Evolutionary conservation across 352 stramenopile species (phyloP), one percentile per base, ranked within the genome.

Genomic region (Phytophthora pluvialis): DNA sequence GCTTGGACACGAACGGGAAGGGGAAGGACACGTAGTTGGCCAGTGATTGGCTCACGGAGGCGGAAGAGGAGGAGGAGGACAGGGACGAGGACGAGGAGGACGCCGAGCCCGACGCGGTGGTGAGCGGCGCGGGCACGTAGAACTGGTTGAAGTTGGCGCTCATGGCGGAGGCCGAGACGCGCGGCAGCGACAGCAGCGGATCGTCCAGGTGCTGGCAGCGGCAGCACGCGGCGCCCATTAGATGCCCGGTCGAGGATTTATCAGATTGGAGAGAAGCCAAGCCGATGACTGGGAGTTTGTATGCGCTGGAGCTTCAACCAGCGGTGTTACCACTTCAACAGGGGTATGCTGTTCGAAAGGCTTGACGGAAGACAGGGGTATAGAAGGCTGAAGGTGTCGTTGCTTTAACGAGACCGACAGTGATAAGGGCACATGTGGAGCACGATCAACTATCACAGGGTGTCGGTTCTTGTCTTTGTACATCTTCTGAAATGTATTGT

Each of bases 21-120:
- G 85, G 80, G 60, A 93, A 93, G 12, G 82, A 82, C 15, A 91
- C 75, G 65, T 93, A 93, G 67, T 81, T 93, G 26, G 74, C 76
- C 5, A 93, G 74, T 13, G 82, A 83, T 60, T 88, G 81, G 21
- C 74, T 52, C 45, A 64, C 44, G 25, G 78, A 54, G 21, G 64
- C 58, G 25, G 65, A 55, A 18, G 51, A 50, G 5, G 52, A 46
- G 1, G 29, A 36, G 5, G 43, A 54, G n/a, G 42, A 35, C 6
- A 35, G 31, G 1, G 31, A 52, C 6, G 58, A 54, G 4, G 60
- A 59, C 5, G 51, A 64, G 7, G 55, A 61, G 21, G 46, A 38
- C 16, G 31, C 38, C 13, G 57, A 44, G 12, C 16, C 28, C 3
- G 40, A 42, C 25, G 31, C 39, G 32, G 57, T 46, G 15, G 38